These are phyloP conservation scores for Sporisorium graminicola DNA, from an alignment of 1,284 basidiomycete genomes.

Conservation along the genomic window DNA sequence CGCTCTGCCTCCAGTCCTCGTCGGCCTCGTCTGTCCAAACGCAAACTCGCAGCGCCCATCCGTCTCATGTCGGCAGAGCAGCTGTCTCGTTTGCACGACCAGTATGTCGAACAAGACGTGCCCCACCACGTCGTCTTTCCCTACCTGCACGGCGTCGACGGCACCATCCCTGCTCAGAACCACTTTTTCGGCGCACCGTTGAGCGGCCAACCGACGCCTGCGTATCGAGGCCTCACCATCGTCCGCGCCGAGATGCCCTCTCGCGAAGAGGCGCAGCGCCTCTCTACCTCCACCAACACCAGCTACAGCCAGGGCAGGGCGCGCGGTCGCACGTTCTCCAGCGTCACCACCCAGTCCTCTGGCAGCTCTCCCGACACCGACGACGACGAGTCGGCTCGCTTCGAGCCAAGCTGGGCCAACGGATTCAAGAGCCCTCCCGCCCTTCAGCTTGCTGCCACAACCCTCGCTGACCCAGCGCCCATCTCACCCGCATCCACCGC, in stretches of 20 bases:
- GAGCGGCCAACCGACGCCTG: slow-evolving; percentile 53
- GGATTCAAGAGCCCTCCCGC: slow-evolving; percentile 6
- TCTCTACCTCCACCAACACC: slow-evolving; percentile 24
- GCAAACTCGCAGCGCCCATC: slow-evolving; percentile 49
- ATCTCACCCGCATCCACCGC: slow-evolving; percentile 19
- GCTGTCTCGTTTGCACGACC: slow-evolving; percentile 52
- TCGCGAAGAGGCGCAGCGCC: slow-evolving; percentile 37
- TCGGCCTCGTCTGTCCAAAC: slow-evolving; percentile 12
- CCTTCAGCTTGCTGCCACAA: slow-evolving; percentile 5
- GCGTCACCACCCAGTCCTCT: slow-evolving; percentile 50
- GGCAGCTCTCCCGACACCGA: slow-evolving; percentile 46
- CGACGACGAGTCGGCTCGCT: slow-evolving; percentile 34
- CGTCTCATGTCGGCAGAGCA: slow-evolving; percentile 60
- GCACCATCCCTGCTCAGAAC: slow-evolving; percentile 60
- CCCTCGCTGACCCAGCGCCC: slow-evolving; percentile 2
- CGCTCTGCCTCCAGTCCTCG: background rate
- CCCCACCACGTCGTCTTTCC: slow-evolving; percentile 65
- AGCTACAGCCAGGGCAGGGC: slow-evolving; percentile 25
- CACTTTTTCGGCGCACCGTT: slow-evolving; percentile 60
- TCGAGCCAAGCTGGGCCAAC: slow-evolving; percentile 35
- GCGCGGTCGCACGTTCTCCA: slow-evolving; percentile 48
- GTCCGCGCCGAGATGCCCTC: slow-evolving; percentile 66
- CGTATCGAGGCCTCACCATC: slow-evolving; percentile 66
- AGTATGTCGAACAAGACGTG: slow-evolving; percentile 58
- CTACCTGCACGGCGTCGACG: slow-evolving; percentile 67